Evolutionary conservation across 2,329 filamentous ascomycete species (phyloP).

Genomic region (Pseudocercospora cruenta): DNA sequence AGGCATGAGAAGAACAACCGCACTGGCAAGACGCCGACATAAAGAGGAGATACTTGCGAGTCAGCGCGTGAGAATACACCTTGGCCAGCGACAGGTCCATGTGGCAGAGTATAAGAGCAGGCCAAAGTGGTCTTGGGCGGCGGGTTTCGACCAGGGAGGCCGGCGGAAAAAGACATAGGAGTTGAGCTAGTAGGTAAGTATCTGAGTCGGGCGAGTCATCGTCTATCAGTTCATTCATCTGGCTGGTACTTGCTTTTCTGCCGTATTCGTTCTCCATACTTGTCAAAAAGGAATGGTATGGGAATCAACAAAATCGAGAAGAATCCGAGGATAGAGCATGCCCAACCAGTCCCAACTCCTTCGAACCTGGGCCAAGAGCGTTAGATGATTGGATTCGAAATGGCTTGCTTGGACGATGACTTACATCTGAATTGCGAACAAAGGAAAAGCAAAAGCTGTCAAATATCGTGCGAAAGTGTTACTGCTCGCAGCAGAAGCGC

Average conservation of each 20-base stretch:
- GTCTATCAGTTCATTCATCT: neutral
- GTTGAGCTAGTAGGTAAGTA: too few relatives aligned
- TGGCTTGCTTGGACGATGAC: neutral
- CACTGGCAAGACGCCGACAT: too few relatives aligned
- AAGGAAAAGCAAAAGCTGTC: conserved; percentile 41
- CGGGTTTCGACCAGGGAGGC: too few relatives aligned
- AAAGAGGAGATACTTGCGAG: too few relatives aligned
- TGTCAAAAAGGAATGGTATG: neutral
- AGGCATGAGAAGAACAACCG: too few relatives aligned
- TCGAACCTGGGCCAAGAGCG: neutral
- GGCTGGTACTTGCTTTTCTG: conserved; percentile 3
- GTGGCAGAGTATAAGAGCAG: too few relatives aligned
- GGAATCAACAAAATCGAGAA: neutral
- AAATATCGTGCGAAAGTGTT: conserved; percentile 16
- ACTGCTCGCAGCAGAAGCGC: neutral
- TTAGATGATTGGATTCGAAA: neutral
- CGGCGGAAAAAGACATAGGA: too few relatives aligned
- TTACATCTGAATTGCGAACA: conserved; percentile 41
- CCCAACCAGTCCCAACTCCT: neutral
- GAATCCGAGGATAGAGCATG: neutral
- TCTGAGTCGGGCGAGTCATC: too few relatives aligned
- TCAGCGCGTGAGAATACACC: too few relatives aligned
- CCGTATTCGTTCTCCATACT: neutral
- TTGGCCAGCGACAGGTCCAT: too few relatives aligned
- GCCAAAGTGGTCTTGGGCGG: too few relatives aligned